Conservation (phyloP, 208 protist species). For the Lotmaria passim region DNA sequence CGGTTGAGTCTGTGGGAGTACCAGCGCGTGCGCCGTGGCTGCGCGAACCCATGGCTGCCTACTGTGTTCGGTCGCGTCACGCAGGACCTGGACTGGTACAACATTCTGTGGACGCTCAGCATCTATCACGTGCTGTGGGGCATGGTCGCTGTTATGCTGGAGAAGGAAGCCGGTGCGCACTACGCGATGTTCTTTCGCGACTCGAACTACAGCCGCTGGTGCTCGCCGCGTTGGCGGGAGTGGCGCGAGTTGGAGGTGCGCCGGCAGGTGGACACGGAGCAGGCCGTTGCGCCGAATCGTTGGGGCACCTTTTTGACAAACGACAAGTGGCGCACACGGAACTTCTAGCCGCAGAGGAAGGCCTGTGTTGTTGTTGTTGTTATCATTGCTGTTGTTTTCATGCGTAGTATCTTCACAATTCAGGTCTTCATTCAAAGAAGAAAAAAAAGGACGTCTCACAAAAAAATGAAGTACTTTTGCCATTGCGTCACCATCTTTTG, state of each 20-base stretch:
- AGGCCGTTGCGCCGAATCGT: conserved; percentile 48
- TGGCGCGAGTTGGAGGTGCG: conserved; percentile 83
- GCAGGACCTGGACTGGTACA: conserved; percentile 85
- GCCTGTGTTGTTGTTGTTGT: too few relatives aligned
- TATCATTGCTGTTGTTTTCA: too few relatives aligned
- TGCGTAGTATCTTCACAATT: too few relatives aligned
- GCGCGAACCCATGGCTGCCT: conserved; percentile 68
- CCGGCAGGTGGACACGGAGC: conserved; percentile 59
- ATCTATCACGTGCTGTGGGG: conserved; percentile 84
- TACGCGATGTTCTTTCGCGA: conserved; percentile 84
- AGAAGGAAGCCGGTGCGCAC: conserved; percentile 71
- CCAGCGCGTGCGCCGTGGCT: conserved; percentile 55
- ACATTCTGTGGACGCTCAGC: conserved; percentile 64
- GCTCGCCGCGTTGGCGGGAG: conserved; percentile 86
- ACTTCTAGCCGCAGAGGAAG: conserved; percentile 39
- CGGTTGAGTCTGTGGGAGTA: conserved; percentile 85
- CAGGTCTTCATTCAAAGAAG: too few relatives aligned
- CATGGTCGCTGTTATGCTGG: conserved; percentile 67
- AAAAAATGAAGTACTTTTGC: too few relatives aligned
- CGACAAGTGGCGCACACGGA: conserved; percentile 69
- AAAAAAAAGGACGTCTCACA: too few relatives aligned
- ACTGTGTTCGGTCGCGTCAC: conserved; percentile 70
- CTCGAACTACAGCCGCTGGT: conserved; percentile 72
- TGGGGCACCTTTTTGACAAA: conserved; percentile 81
- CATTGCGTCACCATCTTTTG: too few relatives aligned